Conservation (phyloP, 805 yeast genomes). For the Metschnikowia noctiluminum region DNA sequence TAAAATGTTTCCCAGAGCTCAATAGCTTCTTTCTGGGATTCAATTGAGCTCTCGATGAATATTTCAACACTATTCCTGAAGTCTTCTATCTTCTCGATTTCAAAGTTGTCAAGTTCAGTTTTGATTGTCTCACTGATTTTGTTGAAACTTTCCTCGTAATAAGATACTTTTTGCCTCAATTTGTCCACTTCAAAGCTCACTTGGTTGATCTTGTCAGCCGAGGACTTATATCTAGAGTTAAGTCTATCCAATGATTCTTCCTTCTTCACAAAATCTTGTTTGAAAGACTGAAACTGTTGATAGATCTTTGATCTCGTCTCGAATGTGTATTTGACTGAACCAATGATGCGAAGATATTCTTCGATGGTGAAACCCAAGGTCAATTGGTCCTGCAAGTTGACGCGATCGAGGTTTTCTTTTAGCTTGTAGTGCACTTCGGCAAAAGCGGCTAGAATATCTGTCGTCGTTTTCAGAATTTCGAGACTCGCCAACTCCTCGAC, state of each 20-base stretch:
- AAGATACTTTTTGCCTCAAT: conserved; percentile 50
- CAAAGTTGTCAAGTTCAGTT: conserved; percentile 65
- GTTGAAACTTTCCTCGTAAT: conserved; percentile 59
- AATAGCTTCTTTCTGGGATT: conserved; percentile 87
- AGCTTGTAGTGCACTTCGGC: conserved; percentile 69
- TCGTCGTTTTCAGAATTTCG: conserved; percentile 67
- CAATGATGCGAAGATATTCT: conserved; percentile 76
- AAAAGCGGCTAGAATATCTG: conserved; percentile 65
- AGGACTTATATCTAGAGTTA: conserved; percentile 42
- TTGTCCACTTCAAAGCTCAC: conserved; percentile 58
- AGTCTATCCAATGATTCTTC: conserved; percentile 44
- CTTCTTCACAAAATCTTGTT: conserved; percentile 45
- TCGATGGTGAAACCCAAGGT: conserved; percentile 85
- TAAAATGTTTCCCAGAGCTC: conserved; percentile 90
- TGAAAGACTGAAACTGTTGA: conserved; percentile 40
- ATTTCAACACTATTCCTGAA: conserved; percentile 88
- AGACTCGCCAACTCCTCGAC: conserved; percentile 62
- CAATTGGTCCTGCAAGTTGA: conserved; percentile 78
- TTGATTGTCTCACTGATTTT: conserved; percentile 63
- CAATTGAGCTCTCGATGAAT: conserved; percentile 84
- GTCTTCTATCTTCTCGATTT: conserved; percentile 72
- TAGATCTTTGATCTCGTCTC: conserved; percentile 65
- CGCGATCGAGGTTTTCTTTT: conserved; percentile 70
- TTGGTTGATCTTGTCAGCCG: conserved; percentile 57
- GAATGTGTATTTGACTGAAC: conserved; percentile 70